Evolutionary conservation across 768 basidiomycete genomes (phyloP).

Genomic region (Lyophyllum shimeji): DNA sequence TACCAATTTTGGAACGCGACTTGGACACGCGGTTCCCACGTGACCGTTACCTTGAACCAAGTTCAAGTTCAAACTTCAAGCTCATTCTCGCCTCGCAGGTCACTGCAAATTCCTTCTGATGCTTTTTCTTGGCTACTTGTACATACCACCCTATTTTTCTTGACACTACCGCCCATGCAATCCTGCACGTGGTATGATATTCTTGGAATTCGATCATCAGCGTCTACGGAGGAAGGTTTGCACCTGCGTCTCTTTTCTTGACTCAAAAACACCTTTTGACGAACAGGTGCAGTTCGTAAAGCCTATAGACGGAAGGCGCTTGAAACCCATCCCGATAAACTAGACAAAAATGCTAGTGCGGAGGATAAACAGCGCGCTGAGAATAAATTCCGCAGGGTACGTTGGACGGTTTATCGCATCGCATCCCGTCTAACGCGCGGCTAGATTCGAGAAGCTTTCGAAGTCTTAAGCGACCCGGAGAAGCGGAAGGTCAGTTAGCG

Average conservation of each 20-base stretch:
- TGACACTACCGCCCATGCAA: slow-evolving; percentile 21
- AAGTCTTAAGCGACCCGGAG: slow-evolving; percentile 51
- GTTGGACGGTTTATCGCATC: slow-evolving; percentile 12
- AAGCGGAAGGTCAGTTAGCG: slow-evolving; percentile 51
- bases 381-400: slow-evolving; percentile 61
- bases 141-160: slow-evolving; percentile 2
- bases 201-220: slow-evolving; percentile 43
- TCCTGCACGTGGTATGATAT: slow-evolving; percentile 40
- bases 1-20: no score
- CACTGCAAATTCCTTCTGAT: slow-evolving; percentile 4
- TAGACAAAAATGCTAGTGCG: slow-evolving; percentile 51
- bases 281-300: slow-evolving; percentile 48
- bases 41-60: neutral
- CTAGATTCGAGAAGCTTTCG: slow-evolving; percentile 65
- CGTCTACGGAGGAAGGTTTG: slow-evolving; percentile 54
- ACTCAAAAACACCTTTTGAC: neutral
- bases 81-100: neutral
- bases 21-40: neutral
- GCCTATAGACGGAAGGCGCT: slow-evolving; percentile 68
- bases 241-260: slow-evolving; percentile 3
- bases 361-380: slow-evolving; percentile 54
- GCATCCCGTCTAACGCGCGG: slow-evolving; percentile 9
- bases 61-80: neutral
- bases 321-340: slow-evolving; percentile 75
- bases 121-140: slow-evolving; percentile 3